These are phyloP conservation scores for Sarcomyxa edulis DNA, from an alignment of 768 basidiomycete genomes.

Conservation along the genomic window DNA sequence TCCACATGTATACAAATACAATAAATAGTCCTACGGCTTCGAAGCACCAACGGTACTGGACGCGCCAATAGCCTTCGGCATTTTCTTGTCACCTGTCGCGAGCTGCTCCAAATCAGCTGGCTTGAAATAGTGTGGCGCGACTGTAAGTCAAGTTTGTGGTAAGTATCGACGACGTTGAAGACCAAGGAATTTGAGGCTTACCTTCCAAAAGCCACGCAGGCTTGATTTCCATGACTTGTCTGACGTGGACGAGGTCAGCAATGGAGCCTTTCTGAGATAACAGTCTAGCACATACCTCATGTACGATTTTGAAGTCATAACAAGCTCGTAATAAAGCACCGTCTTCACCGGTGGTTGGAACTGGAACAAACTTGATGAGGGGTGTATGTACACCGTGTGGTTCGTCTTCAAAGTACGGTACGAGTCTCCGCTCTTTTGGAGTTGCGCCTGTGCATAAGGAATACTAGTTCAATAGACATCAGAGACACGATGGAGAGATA, in stretches of 20 bases:
- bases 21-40: too few relatives aligned
- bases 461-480: slow-evolving; percentile 2
- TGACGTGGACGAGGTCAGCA: slow-evolving; percentile 15
- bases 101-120: slow-evolving; percentile 76
- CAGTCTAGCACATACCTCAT: slow-evolving; percentile 51
- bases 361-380: slow-evolving; percentile 92
- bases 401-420: slow-evolving; percentile 95
- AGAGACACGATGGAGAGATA: not conserved
- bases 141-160: slow-evolving; percentile 30
- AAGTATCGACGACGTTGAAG: slow-evolving; percentile 4
- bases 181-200: slow-evolving; percentile 28
- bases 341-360: slow-evolving; percentile 91
- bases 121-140: slow-evolving; percentile 97
- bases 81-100: slow-evolving; percentile 81
- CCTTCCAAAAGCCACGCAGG: slow-evolving; percentile 91
- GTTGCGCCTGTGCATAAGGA: slow-evolving; percentile 53
- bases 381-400: slow-evolving; percentile 96
- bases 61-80: slow-evolving; percentile 76
- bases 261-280: not conserved
- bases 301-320: slow-evolving; percentile 97
- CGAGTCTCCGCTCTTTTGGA: slow-evolving; percentile 95
- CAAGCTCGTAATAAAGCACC: slow-evolving; percentile 92
- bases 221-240: slow-evolving; percentile 98
- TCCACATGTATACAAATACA: too few relatives aligned
- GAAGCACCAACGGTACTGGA: too few relatives aligned